A percentile compares a stretch with the other conserved stretches of the same genome.
phyloP scores from a whole-genome alignment of 305 asterid species.

The Fraxinus paxiana region DNA sequence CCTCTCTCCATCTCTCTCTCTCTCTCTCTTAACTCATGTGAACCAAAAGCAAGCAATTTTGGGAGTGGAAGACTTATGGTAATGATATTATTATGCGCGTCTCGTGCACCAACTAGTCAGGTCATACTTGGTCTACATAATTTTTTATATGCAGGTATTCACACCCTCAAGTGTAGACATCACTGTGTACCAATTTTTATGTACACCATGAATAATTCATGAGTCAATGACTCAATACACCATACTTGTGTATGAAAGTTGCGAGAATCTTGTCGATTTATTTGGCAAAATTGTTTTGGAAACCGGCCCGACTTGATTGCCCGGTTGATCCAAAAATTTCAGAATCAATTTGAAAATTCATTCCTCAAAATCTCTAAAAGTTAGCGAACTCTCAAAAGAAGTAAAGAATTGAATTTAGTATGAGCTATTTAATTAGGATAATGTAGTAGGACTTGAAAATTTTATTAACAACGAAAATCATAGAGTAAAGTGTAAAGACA shows the following conservation, averaged over 20 bases:
- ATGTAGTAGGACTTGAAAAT: background rate
- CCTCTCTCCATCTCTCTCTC: background rate
- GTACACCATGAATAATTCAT: too few relatives aligned
- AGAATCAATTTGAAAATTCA: background rate
- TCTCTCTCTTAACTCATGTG: constrained; percentile 12
- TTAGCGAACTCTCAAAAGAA: background rate
- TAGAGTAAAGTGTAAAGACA: background rate
- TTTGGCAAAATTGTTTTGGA: background rate
- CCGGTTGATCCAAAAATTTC: too few relatives aligned
- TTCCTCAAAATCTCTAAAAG: background rate
- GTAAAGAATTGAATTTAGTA: background rate
- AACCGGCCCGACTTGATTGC: too few relatives aligned
- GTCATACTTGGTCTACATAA: too few relatives aligned
- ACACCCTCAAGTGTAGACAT: too few relatives aligned
- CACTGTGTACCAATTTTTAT: too few relatives aligned
- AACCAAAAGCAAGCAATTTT: constrained; percentile 37
- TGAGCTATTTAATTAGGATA: too few relatives aligned
- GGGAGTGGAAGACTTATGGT: constrained; percentile 31
- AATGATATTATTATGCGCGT: constrained; percentile 19
- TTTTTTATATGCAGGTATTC: too few relatives aligned
- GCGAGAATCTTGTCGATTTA: constrained; percentile 9
- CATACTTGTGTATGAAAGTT: background rate
- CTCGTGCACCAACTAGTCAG: constrained; percentile 1
- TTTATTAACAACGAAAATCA: too few relatives aligned
- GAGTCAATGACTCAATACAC: constrained; percentile 20